phyloP scores from a whole-genome alignment of 2,329 filamentous ascomycete genomes.

The Ceratocystis lukuohia region DNA sequence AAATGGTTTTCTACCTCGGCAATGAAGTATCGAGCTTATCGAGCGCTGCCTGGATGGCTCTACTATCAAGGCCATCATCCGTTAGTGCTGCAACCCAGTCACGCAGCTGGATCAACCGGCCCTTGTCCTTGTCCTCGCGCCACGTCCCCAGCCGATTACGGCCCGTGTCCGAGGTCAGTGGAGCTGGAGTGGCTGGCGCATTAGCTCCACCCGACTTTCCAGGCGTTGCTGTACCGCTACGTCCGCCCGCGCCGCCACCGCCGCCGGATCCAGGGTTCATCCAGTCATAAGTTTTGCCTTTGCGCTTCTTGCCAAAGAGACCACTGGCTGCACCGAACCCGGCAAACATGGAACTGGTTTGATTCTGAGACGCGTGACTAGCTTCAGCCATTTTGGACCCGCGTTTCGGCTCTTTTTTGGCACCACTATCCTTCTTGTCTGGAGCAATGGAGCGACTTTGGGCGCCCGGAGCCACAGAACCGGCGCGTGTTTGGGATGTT shows the following conservation, averaged over 20 bases:
- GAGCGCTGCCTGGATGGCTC: conserved; percentile 47
- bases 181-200: conserved; percentile 24
- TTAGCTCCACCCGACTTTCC: conserved; percentile 26
- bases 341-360: conserved; percentile 61
- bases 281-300: conserved; percentile 59
- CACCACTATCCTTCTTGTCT: conserved; percentile 51
- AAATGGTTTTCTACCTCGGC: conserved; percentile 26
- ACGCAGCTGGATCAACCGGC: conserved; percentile 66
- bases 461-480: conserved; percentile 46
- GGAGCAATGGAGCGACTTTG: conserved; percentile 46
- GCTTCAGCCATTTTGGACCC: conserved; percentile 67
- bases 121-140: conserved; percentile 66
- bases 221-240: conserved; percentile 41
- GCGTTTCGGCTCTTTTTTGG: conserved; percentile 79
- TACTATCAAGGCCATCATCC: conserved; percentile 55
- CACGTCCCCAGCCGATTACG: conserved; percentile 56
- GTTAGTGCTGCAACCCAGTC: conserved; percentile 73
- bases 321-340: conserved; percentile 49
- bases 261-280: conserved; percentile 45
- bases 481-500: conserved; percentile 37
- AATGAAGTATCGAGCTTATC: conserved; percentile 38
- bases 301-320: conserved; percentile 46
- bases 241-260: conserved; percentile 17
- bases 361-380: conserved; percentile 69
- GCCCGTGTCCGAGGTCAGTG: conserved; percentile 40